Evolutionary conservation across 2,329 filamentous ascomycete genomes (phyloP).

Genomic region (Fonsecaea erecta): DNA sequence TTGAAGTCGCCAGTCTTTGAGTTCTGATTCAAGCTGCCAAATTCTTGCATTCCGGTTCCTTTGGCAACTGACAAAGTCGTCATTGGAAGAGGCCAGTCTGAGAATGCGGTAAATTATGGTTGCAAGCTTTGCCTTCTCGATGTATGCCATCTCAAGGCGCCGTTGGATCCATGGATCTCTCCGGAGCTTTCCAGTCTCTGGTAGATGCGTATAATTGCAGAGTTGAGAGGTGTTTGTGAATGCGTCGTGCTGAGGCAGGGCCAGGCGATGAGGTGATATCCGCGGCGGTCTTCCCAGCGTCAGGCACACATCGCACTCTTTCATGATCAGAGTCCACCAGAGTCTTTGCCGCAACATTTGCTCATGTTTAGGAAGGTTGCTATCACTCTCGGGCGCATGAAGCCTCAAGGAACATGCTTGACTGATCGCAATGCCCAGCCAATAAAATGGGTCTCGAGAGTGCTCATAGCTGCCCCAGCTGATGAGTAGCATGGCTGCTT

Average conservation of each 20-base stretch:
- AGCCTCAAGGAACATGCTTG: slow-evolving; percentile 9
- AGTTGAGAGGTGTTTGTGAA: neutral
- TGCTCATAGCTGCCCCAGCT: slow-evolving; percentile 16
- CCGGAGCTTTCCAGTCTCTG: slow-evolving; percentile 15
- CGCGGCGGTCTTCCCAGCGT: slow-evolving; percentile 12
- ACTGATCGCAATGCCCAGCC: slow-evolving; percentile 16
- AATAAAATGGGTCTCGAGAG: slow-evolving; percentile 10
- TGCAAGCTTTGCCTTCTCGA: slow-evolving; percentile 15
- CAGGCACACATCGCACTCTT: slow-evolving; percentile 17
- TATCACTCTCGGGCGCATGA: neutral
- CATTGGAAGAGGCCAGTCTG: neutral
- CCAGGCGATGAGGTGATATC: slow-evolving; percentile 4
- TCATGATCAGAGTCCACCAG: slow-evolving; percentile 18
- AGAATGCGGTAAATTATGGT: slow-evolving; percentile 11
- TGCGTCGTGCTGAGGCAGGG: slow-evolving; percentile 4
- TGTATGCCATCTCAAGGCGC: slow-evolving; percentile 11
- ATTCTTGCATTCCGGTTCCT: slow-evolving; percentile 7
- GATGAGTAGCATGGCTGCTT: slow-evolving; percentile 18
- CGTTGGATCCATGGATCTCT: slow-evolving; percentile 11
- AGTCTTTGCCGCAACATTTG: slow-evolving; percentile 9
- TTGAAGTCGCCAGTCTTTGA: slow-evolving; percentile 19
- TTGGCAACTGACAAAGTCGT: neutral
- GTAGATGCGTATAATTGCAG: slow-evolving; percentile 5
- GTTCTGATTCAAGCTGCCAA: slow-evolving; percentile 22
- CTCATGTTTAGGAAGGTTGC: slow-evolving; percentile 2